Percentiles rank a stretch among this genome's conserved stretches.
These are phyloP conservation scores for Clonostachys rosea DNA, from an alignment of 2,329 filamentous ascomycete genomes.

Conservation along the genomic window DNA sequence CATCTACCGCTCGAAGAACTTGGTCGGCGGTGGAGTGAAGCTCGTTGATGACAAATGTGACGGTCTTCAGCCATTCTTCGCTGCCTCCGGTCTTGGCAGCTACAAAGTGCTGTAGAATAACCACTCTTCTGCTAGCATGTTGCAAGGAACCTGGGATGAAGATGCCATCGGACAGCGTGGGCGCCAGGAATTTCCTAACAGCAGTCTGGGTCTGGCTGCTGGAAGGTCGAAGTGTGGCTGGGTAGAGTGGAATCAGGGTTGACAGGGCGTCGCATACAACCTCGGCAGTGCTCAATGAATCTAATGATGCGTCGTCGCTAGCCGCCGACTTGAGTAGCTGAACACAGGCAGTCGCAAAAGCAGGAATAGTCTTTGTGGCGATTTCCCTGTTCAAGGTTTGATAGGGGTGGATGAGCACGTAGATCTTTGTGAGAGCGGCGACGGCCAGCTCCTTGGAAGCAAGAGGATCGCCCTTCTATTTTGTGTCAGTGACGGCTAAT, in stretches of 20 bases:
- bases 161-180: conserved; percentile 48
- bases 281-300: conserved; percentile 51
- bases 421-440: conserved; percentile 77
- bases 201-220: conserved; percentile 62
- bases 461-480: conserved; percentile 69
- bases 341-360: conserved; percentile 70
- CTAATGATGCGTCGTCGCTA: conserved; percentile 11
- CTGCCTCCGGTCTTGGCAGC: conserved; percentile 73
- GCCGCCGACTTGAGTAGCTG: conserved; percentile 52
- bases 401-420: conserved; percentile 75
- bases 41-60: conserved; percentile 56
- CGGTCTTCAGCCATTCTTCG: conserved; percentile 72
- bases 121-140: conserved; percentile 56
- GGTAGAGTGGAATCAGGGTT: conserved; percentile 72
- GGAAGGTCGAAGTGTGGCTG: conserved; percentile 77
- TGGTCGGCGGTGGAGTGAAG: conserved; percentile 70
- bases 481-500: conserved; percentile 4
- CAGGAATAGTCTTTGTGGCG: conserved; percentile 74
- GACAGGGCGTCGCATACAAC: conserved; percentile 68
- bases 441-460: conserved; percentile 74
- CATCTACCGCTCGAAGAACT: conserved; percentile 72
- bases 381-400: conserved; percentile 83
- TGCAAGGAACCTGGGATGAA: conserved; percentile 48
- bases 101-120: conserved; percentile 71
- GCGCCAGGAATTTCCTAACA: conserved; percentile 56